phyloP scores from a whole-genome alignment of 495 filamentous ascomycete genomes.

The Penicillium subrubescens region DNA sequence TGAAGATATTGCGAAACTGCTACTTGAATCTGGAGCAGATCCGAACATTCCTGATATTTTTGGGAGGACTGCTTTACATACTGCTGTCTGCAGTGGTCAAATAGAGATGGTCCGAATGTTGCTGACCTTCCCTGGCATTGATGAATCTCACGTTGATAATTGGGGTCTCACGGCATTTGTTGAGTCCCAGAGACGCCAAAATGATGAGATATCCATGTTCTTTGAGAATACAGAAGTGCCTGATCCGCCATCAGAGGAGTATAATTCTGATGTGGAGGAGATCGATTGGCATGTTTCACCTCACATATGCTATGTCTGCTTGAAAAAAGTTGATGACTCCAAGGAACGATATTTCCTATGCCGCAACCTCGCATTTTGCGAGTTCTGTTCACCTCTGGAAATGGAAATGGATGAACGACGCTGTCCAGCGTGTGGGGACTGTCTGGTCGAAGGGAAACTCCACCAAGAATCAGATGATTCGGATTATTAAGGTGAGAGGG shows the following conservation, averaged over 20 bases:
- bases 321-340: neutral
- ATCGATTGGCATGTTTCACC: neutral
- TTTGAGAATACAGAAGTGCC: neutral
- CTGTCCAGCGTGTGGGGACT: neutral
- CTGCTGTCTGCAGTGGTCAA: neutral
- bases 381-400: neutral
- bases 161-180: neutral
- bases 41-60: neutral
- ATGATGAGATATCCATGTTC: neutral
- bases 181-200: neutral
- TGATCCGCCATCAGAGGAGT: neutral
- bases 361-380: neutral
- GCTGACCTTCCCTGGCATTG: neutral
- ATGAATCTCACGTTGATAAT: neutral
- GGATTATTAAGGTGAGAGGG: neutral
- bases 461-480: neutral
- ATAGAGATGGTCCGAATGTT: neutral
- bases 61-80: neutral
- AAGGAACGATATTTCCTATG: neutral
- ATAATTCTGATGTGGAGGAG: neutral
- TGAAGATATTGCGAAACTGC: neutral
- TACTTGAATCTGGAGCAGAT: neutral
- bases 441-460: neutral
- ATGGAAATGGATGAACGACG: neutral
- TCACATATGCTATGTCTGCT: neutral